A percentile compares a stretch with the other conserved stretches of the same genome.
Conservation (phyloP, 768 basidiomycete genomes). For the Mycena olivaceomarginata region DNA sequence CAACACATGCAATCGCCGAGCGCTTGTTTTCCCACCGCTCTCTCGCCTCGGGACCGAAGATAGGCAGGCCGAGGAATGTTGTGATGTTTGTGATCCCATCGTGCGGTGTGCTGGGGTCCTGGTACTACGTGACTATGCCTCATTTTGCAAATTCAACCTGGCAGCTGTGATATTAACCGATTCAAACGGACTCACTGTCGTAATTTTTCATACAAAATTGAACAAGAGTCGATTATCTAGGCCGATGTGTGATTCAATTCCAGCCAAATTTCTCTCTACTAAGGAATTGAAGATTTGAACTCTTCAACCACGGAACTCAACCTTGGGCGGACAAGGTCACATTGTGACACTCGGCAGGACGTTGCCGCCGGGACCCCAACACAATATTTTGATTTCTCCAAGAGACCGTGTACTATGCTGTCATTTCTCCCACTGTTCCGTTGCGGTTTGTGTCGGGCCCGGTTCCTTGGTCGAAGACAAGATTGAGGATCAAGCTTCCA, state of each 20-base stretch:
- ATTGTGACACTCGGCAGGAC: too few species aligned
- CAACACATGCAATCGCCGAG: constrained; percentile 47
- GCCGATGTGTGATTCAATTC: too few species aligned
- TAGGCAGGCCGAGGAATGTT: constrained; percentile 9
- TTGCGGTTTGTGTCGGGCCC: constrained; percentile 59
- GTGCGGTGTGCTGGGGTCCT: not conserved
- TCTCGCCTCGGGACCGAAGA: constrained; percentile 55
- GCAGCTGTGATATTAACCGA: too few species aligned
- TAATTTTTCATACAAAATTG: too few species aligned
- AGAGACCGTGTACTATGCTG: not conserved
- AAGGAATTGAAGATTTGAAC: too few species aligned
- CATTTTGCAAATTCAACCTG: too few species aligned
- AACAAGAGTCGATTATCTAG: too few species aligned
- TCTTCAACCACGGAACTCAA: too few species aligned
- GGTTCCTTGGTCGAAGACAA: constrained; percentile 49
- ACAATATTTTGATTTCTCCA: not conserved
- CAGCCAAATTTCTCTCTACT: too few species aligned
- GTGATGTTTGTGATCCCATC: not conserved
- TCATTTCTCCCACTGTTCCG: constrained; percentile 36
- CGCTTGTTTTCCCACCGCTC: constrained; percentile 29
- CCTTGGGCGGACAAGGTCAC: too few species aligned
- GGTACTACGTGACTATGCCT: not conserved
- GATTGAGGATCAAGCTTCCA: constrained; percentile 36
- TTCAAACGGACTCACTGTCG: too few species aligned
- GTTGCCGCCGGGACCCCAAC: not conserved